Evolutionary conservation across 495 filamentous ascomycete genomes (phyloP).

Genomic region (Cercophora sp.): DNA sequence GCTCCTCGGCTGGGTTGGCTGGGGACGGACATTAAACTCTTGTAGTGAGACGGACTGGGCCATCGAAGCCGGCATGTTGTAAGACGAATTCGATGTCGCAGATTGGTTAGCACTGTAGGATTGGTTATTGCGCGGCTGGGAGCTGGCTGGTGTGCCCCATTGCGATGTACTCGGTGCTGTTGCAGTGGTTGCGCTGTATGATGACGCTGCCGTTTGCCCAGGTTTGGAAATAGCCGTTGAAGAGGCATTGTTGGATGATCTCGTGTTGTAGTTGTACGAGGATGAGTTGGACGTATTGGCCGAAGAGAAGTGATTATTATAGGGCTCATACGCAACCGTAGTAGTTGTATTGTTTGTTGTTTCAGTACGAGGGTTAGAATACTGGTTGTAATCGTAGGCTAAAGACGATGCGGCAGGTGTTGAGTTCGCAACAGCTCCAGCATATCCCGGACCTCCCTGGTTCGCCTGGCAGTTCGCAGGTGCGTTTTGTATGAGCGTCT

Average conservation of each 20-base stretch:
- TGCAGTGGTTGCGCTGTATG: constrained; percentile 17
- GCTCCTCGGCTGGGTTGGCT: constrained; percentile 17
- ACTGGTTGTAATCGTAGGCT: constrained; percentile 22
- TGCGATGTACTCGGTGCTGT: constrained; percentile 19
- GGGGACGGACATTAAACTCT: constrained; percentile 25
- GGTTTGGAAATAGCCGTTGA: constrained; percentile 7
- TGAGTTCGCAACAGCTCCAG: constrained; percentile 9
- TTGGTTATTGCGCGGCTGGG: constrained; percentile 19
- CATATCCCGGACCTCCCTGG: constrained; percentile 1
- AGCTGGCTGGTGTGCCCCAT: constrained; percentile 17
- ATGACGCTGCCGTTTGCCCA: constrained; percentile 22
- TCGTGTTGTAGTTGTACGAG: constrained; percentile 18
- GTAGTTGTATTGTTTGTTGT: constrained; percentile 18
- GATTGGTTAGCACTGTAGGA: constrained; percentile 21
- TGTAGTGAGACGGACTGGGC: constrained; percentile 22
- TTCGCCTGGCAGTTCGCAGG: neutral
- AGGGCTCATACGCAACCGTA: constrained; percentile 23
- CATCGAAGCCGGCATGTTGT: constrained; percentile 13
- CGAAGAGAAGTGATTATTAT: constrained; percentile 13
- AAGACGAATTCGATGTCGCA: constrained; percentile 3
- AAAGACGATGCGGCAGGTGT: constrained; percentile 11
- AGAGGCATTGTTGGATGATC: constrained; percentile 15
- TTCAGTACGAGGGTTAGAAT: constrained; percentile 18
- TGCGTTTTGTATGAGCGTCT: constrained; percentile 19
- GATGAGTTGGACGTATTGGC: constrained; percentile 17